A percentile compares a stretch with the other conserved stretches of the same genome.
phyloP scores from a whole-genome alignment of 495 filamentous ascomycete species.

The Rusavskia elegans region DNA sequence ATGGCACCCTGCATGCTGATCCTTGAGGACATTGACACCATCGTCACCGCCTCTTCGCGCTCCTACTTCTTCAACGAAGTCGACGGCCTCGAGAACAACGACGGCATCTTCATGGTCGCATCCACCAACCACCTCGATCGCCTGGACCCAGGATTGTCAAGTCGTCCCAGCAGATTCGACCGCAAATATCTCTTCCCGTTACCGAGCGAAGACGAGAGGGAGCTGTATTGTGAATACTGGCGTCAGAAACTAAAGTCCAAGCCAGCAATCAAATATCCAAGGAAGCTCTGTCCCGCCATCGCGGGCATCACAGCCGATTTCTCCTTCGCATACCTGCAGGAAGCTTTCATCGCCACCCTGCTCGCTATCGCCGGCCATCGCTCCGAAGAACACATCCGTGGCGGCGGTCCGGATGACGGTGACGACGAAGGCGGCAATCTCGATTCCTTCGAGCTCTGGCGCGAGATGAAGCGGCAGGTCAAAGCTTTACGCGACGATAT shows the following conservation, averaged over 20 bases:
- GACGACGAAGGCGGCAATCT: slow-evolving; percentile 22
- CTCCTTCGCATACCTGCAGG: slow-evolving; percentile 51
- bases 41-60: slow-evolving; percentile 34
- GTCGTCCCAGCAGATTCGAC: slow-evolving; percentile 48
- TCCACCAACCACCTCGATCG: slow-evolving; percentile 45
- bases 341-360: slow-evolving; percentile 44
- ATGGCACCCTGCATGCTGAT: slow-evolving; percentile 30
- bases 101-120: slow-evolving; percentile 50
- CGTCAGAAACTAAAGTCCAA: slow-evolving; percentile 36
- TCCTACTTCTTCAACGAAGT: slow-evolving; percentile 59
- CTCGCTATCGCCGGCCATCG: slow-evolving; percentile 25
- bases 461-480: slow-evolving; percentile 40
- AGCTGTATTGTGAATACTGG: slow-evolving; percentile 43
- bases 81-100: slow-evolving; percentile 50
- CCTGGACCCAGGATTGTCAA: slow-evolving; percentile 46
- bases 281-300: slow-evolving; percentile 32
- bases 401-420: slow-evolving; percentile 7
- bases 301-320: slow-evolving; percentile 44
- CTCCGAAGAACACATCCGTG: slow-evolving; percentile 6
- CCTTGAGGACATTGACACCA: slow-evolving; percentile 52
- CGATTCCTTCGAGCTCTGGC: slow-evolving; percentile 32
- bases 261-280: slow-evolving; percentile 38
- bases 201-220: slow-evolving; percentile 34
- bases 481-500: slow-evolving; percentile 38
- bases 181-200: slow-evolving; percentile 46